Evolutionary conservation across 2,329 filamentous ascomycete species (phyloP).

Genomic region (Fusarium bulbicola): DNA sequence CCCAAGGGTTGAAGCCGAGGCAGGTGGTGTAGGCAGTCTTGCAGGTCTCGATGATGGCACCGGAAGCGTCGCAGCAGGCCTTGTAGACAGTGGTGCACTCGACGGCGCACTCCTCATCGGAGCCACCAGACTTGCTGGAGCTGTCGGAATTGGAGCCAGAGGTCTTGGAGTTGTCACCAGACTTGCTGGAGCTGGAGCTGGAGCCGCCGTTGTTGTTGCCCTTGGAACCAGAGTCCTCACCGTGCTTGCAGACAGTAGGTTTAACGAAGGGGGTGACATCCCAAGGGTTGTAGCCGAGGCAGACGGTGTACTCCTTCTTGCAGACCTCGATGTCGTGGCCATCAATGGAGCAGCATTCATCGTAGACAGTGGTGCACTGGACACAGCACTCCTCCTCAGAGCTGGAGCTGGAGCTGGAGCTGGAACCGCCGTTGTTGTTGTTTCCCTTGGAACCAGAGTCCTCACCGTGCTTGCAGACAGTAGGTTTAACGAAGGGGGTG

Average conservation of each 20-base stretch:
- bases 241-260: slow-evolving; percentile 31
- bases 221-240: background rate
- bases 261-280: slow-evolving; percentile 14
- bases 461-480: slow-evolving; percentile 21
- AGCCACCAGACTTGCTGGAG: background rate
- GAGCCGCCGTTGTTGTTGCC: background rate
- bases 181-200: background rate
- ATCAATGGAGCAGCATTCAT: slow-evolving; percentile 16
- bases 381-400: slow-evolving; percentile 28
- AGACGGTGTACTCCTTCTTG: slow-evolving; percentile 18
- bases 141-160: background rate
- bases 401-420: background rate
- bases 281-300: slow-evolving; percentile 28
- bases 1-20: slow-evolving; percentile 29
- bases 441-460: background rate
- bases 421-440: background rate
- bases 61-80: slow-evolving; percentile 20
- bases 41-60: slow-evolving; percentile 22
- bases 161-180: background rate
- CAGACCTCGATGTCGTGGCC: slow-evolving; percentile 19
- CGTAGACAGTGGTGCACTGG: slow-evolving; percentile 23
- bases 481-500: slow-evolving; percentile 8
- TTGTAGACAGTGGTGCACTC: slow-evolving; percentile 26
- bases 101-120: slow-evolving; percentile 18
- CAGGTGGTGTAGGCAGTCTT: slow-evolving; percentile 24